A percentile compares a stretch with the other conserved stretches of the same genome.
Evolutionary conservation across 345 rosid species (phyloP).

Genomic region (Pugionium cornutum): DNA sequence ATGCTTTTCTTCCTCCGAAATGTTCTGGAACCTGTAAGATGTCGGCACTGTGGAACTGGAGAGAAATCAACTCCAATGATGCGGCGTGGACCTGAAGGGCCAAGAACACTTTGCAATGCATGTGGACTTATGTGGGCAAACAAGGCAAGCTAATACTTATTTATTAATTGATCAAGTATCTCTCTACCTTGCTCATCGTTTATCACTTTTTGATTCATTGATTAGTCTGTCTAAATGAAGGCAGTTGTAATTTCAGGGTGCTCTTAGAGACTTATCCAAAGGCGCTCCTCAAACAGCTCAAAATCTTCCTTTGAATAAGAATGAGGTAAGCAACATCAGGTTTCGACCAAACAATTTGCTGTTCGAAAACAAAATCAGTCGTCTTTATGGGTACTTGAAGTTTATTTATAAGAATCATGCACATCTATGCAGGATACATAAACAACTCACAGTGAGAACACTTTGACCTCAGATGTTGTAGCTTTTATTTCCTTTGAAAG

Average conservation of each 20-base stretch:
- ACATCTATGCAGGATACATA: conserved; percentile 40
- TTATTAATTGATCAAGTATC: conserved; percentile 4
- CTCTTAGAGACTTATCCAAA: conserved; percentile 61
- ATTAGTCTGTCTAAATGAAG: conserved; percentile 8
- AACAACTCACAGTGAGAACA: conserved; percentile 39
- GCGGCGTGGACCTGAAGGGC: conserved; percentile 56
- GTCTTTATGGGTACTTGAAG: neutral
- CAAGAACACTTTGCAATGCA: no score
- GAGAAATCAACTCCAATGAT: conserved; percentile 71
- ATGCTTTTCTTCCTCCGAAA: conserved; percentile 10
- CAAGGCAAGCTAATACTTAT: conserved; percentile 46
- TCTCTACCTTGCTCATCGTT: neutral
- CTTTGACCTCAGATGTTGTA: conserved; percentile 5
- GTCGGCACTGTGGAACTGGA: conserved; percentile 59
- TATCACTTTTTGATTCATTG: neutral
- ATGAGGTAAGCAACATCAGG: conserved; percentile 40
- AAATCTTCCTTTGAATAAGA: conserved; percentile 41
- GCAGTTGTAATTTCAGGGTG: conserved; percentile 48
- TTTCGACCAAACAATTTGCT: neutral
- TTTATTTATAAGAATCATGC: neutral
- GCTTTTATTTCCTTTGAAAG: conserved; percentile 14
- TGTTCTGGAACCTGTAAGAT: conserved; percentile 42
- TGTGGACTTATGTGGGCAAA: conserved; percentile 64
- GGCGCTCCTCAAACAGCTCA: conserved; percentile 49
- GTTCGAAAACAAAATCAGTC: neutral